phyloP scores from a whole-genome alignment of 345 rosid species.

The Brassica carinata region DNA sequence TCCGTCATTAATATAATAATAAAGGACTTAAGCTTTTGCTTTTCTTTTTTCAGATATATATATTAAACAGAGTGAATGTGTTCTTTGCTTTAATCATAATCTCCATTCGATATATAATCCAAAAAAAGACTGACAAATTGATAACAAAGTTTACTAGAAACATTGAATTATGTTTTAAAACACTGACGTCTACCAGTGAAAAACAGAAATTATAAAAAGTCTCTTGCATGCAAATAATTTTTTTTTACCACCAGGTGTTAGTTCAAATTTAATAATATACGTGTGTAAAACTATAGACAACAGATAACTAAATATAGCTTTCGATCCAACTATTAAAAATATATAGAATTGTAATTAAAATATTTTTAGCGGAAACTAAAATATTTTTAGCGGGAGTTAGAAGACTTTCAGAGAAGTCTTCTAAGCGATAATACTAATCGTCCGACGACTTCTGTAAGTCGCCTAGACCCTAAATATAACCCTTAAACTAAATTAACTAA shows the following conservation, averaged over 20 bases:
- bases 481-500: too few relatives aligned
- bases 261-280: neutral
- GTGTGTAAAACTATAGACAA: neutral
- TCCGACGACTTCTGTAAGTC: too few relatives aligned
- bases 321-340: neutral
- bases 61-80: neutral
- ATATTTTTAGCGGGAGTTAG: too few relatives aligned
- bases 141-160: neutral
- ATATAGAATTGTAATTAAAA: neutral
- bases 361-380: too few relatives aligned
- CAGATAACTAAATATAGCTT: neutral
- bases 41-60: conserved; percentile 10
- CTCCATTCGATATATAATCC: neutral
- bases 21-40: conserved; percentile 15
- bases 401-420: too few relatives aligned
- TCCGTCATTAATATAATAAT: conserved; percentile 20
- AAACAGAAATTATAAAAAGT: neutral
- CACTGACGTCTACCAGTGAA: neutral
- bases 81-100: neutral
- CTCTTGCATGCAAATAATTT: neutral
- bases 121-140: neutral
- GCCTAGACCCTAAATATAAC: too few relatives aligned
- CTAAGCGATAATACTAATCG: too few relatives aligned
- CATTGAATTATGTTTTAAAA: neutral
- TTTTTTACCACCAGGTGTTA: neutral